Evolutionary conservation across 257 asterid genomes (phyloP), one percentile per base, ranked within the genome.

Genomic region (Parsonsia alboflavescens): DNA sequence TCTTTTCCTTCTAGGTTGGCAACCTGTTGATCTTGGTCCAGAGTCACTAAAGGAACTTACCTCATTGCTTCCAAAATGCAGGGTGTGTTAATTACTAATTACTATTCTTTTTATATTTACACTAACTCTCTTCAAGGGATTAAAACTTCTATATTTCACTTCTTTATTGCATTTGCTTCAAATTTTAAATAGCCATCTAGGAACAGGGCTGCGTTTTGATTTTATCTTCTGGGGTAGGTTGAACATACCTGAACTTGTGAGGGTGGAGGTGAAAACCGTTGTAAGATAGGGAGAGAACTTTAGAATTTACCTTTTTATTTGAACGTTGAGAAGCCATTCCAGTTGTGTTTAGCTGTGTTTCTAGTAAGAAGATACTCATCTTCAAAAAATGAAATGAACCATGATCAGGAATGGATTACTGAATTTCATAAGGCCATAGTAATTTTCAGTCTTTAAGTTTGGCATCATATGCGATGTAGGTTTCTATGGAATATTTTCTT

Each of bases 11-110:
- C 53, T 80, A 92, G 99, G 91, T 78, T 92, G 95, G 97, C 86
- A 76, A 82, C 96, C 99, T 59, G 83, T 85, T 83, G 99, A 94
- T 82, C 81, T 94, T 77, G 99, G 99, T 77, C 96, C 97, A 53
- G 76, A 74, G 64, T 88, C 99, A 10, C 85, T 92, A 79, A 87
- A 86, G 81, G 92, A 88, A 67, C 86, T 94, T 77, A 65, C 77
- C 69, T 7, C 63, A 76, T 65, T 80, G 66, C 90, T 92, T 78
- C 87, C 89, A 72, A 78, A 78, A 73, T 90, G 90, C 86, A 84
- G 90, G 98, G 98, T 91, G 78, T 30, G 50, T 22, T 33, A 36
- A 19, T 48, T 6, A 63, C 45, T 30, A 41, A 3, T 6, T 30
- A 62, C n/a, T 13, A 13, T 4, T n/a, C 46, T 17, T 17, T 62